Evolutionary conservation across 169 alveolate species (phyloP), one percentile per base, ranked within the genome.

Genomic region (Eimeria sp.): DNA sequence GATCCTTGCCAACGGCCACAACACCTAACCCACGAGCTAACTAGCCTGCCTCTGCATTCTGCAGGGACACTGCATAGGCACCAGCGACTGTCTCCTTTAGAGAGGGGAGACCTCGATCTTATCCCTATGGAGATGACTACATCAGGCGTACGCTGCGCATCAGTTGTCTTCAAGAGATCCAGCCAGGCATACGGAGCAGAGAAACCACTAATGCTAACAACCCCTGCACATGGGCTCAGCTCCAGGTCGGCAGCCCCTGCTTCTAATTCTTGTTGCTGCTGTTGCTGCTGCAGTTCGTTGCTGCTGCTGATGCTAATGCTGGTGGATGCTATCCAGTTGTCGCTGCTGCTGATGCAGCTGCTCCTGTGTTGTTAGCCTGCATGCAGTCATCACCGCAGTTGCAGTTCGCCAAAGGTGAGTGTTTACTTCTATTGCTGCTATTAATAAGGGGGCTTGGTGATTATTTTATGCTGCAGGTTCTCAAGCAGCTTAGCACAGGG

Each of bases 171-270:
- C 76, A 83, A 43, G 56, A 76, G 56, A 27, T 83, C 90, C 6
- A 83, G 90, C 58, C 52, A 83, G 77, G 90, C 62, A 0, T 58
- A 83, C 9, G 90, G 90, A 1, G 72, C 90, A 2, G 77, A 52
- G 33, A 52, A 25, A 16, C 77, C 90, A 58, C 76, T n/a, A 10
- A 25, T 27, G 54, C 77, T 58, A 0, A 13, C 58, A 13, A 43
- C 43, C 40, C 90, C 90, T 16, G 90, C 20, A 27, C 76, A 49
- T n/a, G 90, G 90, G 43, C 90, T 83, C 77, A 83, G 90, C 62
- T 56, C 72, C 62, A 56, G 49, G 90, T 83, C 10, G n/a, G 90
- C 76, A 66, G n/a, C n/a, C n/a, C 43, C 46, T 33, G 49, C 80
- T 13, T 52, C 85, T 54, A 18, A n/a, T 43, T 37, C 18, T 23